These are phyloP conservation scores for Arxiozyma slooffiae DNA, from an alignment of 1,139 yeast species.

Conservation along the genomic window DNA sequence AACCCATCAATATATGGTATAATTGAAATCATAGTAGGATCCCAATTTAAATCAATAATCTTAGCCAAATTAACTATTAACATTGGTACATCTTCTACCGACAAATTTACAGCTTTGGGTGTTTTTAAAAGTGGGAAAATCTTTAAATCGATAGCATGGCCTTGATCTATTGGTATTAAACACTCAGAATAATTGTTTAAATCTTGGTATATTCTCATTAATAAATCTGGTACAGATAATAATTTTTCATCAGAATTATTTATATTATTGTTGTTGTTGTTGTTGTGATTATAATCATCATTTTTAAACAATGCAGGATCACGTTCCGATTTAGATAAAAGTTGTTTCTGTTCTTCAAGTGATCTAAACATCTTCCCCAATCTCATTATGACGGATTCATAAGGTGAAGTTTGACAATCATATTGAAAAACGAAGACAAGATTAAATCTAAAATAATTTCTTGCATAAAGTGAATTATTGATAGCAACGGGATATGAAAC, in stretches of 20 bases:
- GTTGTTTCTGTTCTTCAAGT: conserved; percentile 77
- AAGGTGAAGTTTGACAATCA: conserved; percentile 72
- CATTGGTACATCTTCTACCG: conserved; percentile 76
- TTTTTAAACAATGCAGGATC: conserved; percentile 29
- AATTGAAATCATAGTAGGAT: conserved; percentile 86
- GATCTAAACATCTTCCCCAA: conserved; percentile 85
- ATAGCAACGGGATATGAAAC: conserved; percentile 90
- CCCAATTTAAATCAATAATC: conserved; percentile 88
- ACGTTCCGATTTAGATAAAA: conserved; percentile 47
- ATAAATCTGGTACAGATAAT: conserved; percentile 59
- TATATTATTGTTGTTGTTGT: neutral
- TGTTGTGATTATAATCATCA: neutral
- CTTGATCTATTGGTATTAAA: conserved; percentile 81
- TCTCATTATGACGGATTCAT: conserved; percentile 74
- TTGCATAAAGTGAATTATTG: conserved; percentile 61
- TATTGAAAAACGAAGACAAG: conserved; percentile 85
- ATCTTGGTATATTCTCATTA: conserved; percentile 86
- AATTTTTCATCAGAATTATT: neutral
- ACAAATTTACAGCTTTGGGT: conserved; percentile 49
- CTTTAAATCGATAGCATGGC: conserved; percentile 86
- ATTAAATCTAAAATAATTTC: conserved; percentile 88
- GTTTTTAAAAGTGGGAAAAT: conserved; percentile 79
- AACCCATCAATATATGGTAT: conserved; percentile 81
- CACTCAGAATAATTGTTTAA: conserved; percentile 92
- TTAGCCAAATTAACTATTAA: conserved; percentile 63